Evolutionary conservation across 768 basidiomycete species (phyloP).

Genomic region (Fibroporia radiculosa): DNA sequence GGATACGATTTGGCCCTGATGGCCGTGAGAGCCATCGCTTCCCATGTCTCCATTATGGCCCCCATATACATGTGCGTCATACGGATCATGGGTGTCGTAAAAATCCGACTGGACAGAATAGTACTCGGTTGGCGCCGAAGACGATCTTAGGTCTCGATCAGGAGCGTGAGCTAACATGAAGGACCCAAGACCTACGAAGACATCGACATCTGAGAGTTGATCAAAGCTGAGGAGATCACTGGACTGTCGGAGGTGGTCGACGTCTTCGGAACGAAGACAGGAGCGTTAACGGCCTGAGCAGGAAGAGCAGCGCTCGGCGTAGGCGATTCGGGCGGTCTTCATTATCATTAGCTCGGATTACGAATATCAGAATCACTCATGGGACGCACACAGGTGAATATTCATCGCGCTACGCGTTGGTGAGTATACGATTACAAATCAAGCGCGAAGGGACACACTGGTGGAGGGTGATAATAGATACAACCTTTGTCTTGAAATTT

Average conservation of each 20-base stretch:
- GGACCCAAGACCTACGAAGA: constrained; percentile 1
- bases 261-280: constrained; percentile 75
- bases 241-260: constrained; percentile 18
- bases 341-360: constrained; percentile 10
- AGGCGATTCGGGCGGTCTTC: constrained; percentile 39
- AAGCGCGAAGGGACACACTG: constrained; percentile 30
- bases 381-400: constrained; percentile 23
- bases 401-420: constrained; percentile 14
- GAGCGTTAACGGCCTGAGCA: constrained; percentile 71
- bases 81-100: constrained; percentile 22
- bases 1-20: background rate
- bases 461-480: constrained; percentile 72
- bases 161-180: background rate
- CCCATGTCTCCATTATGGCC: constrained; percentile 15
- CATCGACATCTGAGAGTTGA: constrained; percentile 8
- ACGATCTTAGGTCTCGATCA: background rate
- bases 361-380: constrained; percentile 1
- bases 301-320: constrained; percentile 32
- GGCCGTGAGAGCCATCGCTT: constrained; percentile 26
- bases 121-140: constrained; percentile 16
- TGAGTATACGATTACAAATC: constrained; percentile 6
- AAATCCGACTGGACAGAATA: constrained; percentile 6
- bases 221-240: constrained; percentile 7
- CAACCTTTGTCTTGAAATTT: constrained; percentile 85
- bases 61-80: constrained; percentile 21